Evolutionary conservation across 2,329 filamentous ascomycete genomes (phyloP).

Genomic region (Monosporascus sp.): DNA sequence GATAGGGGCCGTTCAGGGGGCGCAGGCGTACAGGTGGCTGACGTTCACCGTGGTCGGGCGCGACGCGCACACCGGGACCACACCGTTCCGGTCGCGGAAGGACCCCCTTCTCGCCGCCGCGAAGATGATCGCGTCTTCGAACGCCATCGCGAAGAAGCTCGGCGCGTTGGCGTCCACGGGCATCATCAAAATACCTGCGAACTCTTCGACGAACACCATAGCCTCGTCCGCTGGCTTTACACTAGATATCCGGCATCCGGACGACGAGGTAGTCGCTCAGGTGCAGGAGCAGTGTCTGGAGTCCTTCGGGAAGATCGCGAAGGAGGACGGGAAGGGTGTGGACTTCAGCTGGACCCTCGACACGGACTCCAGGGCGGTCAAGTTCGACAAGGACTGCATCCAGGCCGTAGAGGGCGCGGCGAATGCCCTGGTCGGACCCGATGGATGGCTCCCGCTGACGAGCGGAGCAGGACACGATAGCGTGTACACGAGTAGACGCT

Average conservation of each 20-base stretch:
- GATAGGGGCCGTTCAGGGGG: slow-evolving; percentile 66
- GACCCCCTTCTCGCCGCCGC: slow-evolving; percentile 66
- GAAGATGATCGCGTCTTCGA: slow-evolving; percentile 62
- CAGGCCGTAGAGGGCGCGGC: slow-evolving; percentile 58
- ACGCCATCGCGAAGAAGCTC: slow-evolving; percentile 56
- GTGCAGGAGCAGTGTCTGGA: slow-evolving; percentile 55
- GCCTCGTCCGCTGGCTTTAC: slow-evolving; percentile 63
- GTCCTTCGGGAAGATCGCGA: slow-evolving; percentile 55
- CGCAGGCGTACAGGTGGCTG: slow-evolving; percentile 73
- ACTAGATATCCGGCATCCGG: slow-evolving; percentile 59
- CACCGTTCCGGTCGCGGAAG: slow-evolving; percentile 59
- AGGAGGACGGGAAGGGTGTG: slow-evolving; percentile 36
- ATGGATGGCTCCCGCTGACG: slow-evolving; percentile 32
- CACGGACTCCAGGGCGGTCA: slow-evolving; percentile 55
- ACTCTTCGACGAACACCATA: slow-evolving; percentile 61
- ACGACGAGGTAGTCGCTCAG: slow-evolving; percentile 50
- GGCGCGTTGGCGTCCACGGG: slow-evolving; percentile 64
- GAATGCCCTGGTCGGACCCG: slow-evolving; percentile 49
- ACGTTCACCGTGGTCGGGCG: slow-evolving; percentile 60
- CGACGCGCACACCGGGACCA: slow-evolving; percentile 71
- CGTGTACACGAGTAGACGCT: slow-evolving; percentile 54
- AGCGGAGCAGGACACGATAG: slow-evolving; percentile 44
- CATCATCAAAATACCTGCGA: slow-evolving; percentile 63
- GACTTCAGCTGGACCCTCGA: slow-evolving; percentile 50
- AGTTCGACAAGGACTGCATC: slow-evolving; percentile 66